Percentiles rank a stretch among this genome's conserved stretches.
Conservation (phyloP, 129 eudicot species). For the Kitagawia praeruptora region DNA sequence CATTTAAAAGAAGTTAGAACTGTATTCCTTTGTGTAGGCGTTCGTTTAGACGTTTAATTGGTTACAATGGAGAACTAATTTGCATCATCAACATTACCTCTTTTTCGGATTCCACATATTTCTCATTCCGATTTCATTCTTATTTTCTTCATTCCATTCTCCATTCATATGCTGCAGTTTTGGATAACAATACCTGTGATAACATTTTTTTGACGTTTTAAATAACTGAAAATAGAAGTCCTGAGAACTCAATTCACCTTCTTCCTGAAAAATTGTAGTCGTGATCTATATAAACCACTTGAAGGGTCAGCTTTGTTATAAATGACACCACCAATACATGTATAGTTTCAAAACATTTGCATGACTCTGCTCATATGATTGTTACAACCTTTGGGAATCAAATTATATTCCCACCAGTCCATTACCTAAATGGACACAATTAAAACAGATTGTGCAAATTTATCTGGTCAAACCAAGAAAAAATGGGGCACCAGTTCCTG, state of each 20-base stretch:
- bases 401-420: not conserved
- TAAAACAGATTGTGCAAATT: not conserved
- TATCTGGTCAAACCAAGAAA: conserved; percentile 26
- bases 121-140: no score
- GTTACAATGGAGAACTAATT: not conserved
- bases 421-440: not conserved
- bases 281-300: not conserved
- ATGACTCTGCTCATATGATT: not conserved
- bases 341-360: not conserved
- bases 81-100: not conserved
- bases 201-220: no score
- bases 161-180: no score
- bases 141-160: no score
- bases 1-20: not conserved
- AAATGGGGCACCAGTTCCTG: conserved; percentile 19
- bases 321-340: not conserved
- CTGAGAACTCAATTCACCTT: not conserved
- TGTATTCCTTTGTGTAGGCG: not conserved
- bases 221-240: not conserved
- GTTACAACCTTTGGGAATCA: not conserved
- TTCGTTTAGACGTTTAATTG: not conserved
- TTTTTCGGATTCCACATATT: no score
- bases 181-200: no score
- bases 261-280: not conserved
- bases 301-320: not conserved